phyloP scores from a whole-genome alignment of 139 green algal genomes.

The Chlamydomonas eustigma region DNA sequence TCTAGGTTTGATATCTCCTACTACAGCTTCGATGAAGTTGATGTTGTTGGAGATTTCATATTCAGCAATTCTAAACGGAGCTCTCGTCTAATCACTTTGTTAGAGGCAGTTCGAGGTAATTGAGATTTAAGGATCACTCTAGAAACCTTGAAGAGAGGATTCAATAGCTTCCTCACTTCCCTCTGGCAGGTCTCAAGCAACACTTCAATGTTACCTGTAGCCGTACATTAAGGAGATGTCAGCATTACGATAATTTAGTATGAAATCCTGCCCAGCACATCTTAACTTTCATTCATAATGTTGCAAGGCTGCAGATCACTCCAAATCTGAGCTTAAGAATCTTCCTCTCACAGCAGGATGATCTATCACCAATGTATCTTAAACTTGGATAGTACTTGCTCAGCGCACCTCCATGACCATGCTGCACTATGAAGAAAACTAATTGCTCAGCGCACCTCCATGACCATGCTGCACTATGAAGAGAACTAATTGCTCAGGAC shows the following conservation, averaged over 20 bases:
- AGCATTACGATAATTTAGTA: no score
- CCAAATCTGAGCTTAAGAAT: no score
- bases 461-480: constrained; percentile 63
- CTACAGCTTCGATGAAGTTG: no score
- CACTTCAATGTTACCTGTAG: constrained; percentile 62
- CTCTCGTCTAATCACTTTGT: constrained; percentile 88
- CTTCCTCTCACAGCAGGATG: no score
- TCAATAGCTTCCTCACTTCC: constrained; percentile 71
- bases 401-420: not conserved
- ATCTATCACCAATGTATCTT: no score
- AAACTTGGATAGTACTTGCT: constrained; percentile 68
- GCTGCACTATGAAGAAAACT: not conserved
- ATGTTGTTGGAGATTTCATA: no score
- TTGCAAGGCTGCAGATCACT: no score
- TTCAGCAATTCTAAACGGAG: constrained; percentile 52
- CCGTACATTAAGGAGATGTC: no score
- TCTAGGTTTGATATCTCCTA: no score
- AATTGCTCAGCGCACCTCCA: not conserved
- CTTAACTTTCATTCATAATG: no score
- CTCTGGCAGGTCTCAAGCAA: constrained; percentile 49
- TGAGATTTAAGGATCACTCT: constrained; percentile 44
- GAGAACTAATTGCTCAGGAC: constrained; percentile 80
- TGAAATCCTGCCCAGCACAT: no score
- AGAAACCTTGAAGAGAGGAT: constrained; percentile 83
- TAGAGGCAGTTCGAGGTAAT: constrained; percentile 81